Conservation (phyloP, 2,329 filamentous ascomycete genomes). For the Tolypocladium paradoxum region DNA sequence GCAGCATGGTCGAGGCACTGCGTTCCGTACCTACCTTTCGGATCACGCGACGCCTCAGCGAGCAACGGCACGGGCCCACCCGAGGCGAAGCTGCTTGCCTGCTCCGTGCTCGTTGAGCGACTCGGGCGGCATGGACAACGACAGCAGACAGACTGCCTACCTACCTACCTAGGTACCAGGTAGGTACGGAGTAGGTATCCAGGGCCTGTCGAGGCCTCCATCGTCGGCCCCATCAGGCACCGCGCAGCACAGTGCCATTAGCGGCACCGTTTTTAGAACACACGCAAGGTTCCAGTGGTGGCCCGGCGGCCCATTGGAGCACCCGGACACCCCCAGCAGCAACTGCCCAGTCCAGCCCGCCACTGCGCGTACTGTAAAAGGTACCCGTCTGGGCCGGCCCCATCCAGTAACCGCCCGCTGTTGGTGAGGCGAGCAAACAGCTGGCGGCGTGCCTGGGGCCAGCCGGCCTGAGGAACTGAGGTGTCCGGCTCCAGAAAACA, state of each 20-base stretch:
- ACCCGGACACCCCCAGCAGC: no score
- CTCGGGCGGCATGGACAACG: background rate
- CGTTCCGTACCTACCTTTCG: no score
- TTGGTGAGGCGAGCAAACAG: background rate
- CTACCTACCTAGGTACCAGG: no score
- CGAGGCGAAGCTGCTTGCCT: background rate
- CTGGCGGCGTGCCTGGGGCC: background rate
- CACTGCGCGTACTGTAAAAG: background rate
- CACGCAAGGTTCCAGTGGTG: no score
- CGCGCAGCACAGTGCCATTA: background rate
- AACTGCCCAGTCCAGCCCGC: background rate
- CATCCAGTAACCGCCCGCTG: background rate
- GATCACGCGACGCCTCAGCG: background rate
- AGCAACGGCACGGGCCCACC: background rate
- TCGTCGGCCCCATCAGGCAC: background rate
- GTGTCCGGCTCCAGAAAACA: conserved; percentile 4
- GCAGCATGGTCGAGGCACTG: background rate
- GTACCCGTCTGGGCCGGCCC: background rate
- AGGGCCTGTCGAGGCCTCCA: background rate
- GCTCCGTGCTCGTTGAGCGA: background rate
- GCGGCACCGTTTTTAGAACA: background rate
- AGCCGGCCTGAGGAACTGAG: background rate
- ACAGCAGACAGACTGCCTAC: no score
- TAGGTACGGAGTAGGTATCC: no score
- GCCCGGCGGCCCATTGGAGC: background rate